Base-by-base conservation (phyloP, 805 yeast genomes). In the Lipomyces starkeyi region DNA sequence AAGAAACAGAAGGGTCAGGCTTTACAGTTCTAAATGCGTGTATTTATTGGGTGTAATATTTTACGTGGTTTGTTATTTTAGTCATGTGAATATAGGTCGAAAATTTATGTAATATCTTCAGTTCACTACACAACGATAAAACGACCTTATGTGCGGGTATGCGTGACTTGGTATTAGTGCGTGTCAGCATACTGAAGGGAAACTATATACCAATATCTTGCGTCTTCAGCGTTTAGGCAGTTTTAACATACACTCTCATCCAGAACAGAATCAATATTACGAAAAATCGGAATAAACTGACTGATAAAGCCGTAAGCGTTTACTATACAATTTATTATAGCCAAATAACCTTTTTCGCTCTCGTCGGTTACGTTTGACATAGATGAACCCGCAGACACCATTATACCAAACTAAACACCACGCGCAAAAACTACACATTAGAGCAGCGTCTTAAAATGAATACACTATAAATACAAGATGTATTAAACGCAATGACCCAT, bases 1-100 rank as follows among this genome's bases (percentile, higher is more conserved):
- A 95, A 91, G 91, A 95, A 95, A 88, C 98, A 95, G 88, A 95
- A 95, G 93, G 99, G 99, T 85, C 97, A 92, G 87, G 99, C 99
- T 85, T 90, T 95, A 85, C 99, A 95, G 89, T 95, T 95, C 86
- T 95, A 90, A 63, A 63, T 55, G 55, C 37, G 55, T 35, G 37
- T 22, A 20, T 14, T 22, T 29, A 32, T 34, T 64, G 20, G 61
- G 56, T 53, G 56, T 53, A 53, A 49, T 49, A 53, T 53, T 53
- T 53, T 53, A 53, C 34, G 32, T 43, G 56, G n/a, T 53, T 53
- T 22, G 56, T 53, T 53, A 29, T 20, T 53, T n/a, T 53, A 43
- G 49, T 43, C 56, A 53, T 53, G 56, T 53, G 56, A 53, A 53
- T 53, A 53, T 25, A 53, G 56, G 34, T 29, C 34, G n/a, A 53